Evolutionary conservation across 345 rosid species (phyloP), one percentile per base, ranked within the genome.

Genomic region (Kernera saxatilis): DNA sequence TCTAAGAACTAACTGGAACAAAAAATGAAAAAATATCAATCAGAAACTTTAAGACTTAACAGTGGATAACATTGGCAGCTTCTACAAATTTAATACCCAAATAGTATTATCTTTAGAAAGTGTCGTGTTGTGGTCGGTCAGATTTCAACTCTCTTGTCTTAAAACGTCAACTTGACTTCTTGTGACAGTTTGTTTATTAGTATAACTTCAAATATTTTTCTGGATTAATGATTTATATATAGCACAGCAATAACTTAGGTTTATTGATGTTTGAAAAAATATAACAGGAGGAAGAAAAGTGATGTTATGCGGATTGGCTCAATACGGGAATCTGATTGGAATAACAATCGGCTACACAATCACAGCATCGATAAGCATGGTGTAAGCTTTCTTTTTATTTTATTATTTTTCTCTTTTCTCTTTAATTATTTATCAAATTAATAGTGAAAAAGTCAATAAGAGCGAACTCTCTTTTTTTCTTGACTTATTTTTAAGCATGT

Each of bases 301-400:
- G 45, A 80, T 64, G 76, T 73, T 87, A 0, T 90, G 97, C 60
- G 97, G 96, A 13, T 61, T 84, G 74, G 96, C 93, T 67, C 98
- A 93, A 69, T 93, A 86, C 67, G 82, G 63, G 21, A 88, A 88
- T 80, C 82, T 93, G 13, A 19, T 87, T 14, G 98, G 93, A 37
- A 51, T 82, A 50, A 82, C 93, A 2, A 58, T 88, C 37, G 96
- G 98, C 37, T 93, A 90, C 76, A 93, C 96, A n/a, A 93, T 93
- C 73, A 90, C 98, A 29, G 89, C 93, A 11, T 88, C 98, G 8
- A 87, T 90, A 26, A 93, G 98, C 76, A 87, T 93, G 89, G 96
- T 88, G 98, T 93, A 82, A 88, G 97, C 6, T 74, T 55, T 65
- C 2, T 32, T 4, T 22, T 54, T 14, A 36, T 27, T 25, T 25